Evolutionary conservation across 2,329 filamentous ascomycete species (phyloP).

Genomic region (Fusarium papillatum): DNA sequence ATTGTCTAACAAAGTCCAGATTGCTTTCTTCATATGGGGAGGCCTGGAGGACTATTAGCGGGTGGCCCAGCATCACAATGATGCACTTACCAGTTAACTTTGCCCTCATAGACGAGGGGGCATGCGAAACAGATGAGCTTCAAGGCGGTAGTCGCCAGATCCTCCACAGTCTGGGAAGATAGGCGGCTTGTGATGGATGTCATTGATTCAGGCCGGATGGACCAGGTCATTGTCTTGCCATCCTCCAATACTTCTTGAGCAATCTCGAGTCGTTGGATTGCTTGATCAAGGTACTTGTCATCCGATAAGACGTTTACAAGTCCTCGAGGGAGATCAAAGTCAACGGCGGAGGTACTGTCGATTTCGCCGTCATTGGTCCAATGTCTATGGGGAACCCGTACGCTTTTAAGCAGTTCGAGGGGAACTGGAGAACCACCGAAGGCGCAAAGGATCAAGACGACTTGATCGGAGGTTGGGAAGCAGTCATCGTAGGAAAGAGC

Average conservation of each 20-base stretch:
- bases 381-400: slow-evolving; percentile 34
- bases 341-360: slow-evolving; percentile 28
- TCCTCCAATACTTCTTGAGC: slow-evolving; percentile 33
- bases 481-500: slow-evolving; percentile 43
- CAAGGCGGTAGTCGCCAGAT: slow-evolving; percentile 36
- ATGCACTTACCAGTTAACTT: slow-evolving; percentile 43
- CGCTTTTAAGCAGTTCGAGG: slow-evolving; percentile 35
- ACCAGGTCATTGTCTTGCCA: slow-evolving; percentile 26
- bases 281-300: slow-evolving; percentile 16
- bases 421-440: slow-evolving; percentile 43
- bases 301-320: slow-evolving; percentile 34
- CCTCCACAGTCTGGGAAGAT: slow-evolving; percentile 30
- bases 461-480: slow-evolving; percentile 39
- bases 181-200: neutral
- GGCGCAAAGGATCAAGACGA: slow-evolving; percentile 41
- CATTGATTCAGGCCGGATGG: slow-evolving; percentile 27
- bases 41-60: slow-evolving; percentile 36
- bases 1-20: slow-evolving; percentile 46
- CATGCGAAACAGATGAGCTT: slow-evolving; percentile 46
- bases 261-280: slow-evolving; percentile 24
- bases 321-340: slow-evolving; percentile 41
- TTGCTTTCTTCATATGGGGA: slow-evolving; percentile 35
- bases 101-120: slow-evolving; percentile 50
- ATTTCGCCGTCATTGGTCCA: slow-evolving; percentile 47
- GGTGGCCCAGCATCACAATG: fast-evolving